These are phyloP conservation scores for Candida saitoana DNA, from an alignment of 805 yeast genomes.

Conservation along the genomic window DNA sequence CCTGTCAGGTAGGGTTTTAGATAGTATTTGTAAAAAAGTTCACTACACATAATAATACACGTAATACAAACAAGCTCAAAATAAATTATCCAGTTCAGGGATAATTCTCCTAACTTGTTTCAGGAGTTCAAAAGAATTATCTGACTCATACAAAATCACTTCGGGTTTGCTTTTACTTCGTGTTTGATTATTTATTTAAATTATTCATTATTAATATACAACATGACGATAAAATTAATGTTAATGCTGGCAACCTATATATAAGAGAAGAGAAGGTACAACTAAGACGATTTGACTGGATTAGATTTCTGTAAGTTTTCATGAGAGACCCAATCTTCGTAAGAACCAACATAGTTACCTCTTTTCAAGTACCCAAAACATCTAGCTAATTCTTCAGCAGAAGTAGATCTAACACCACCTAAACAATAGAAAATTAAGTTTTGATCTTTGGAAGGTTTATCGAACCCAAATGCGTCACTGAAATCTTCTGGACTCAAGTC, in stretches of 20 bases:
- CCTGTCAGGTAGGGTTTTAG: too few relatives aligned
- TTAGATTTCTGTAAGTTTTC: slow-evolving; percentile 20
- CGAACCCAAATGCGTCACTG: slow-evolving; percentile 72
- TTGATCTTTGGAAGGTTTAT: slow-evolving; percentile 67
- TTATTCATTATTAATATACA: neutral
- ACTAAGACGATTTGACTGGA: neutral
- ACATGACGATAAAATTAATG: neutral
- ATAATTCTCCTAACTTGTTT: too few relatives aligned
- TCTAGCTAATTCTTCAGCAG: slow-evolving; percentile 87
- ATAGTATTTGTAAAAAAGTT: too few relatives aligned
- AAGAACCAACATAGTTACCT: slow-evolving; percentile 84
- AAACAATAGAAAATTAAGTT: slow-evolving; percentile 86
- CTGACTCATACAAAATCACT: too few relatives aligned
- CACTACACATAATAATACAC: too few relatives aligned
- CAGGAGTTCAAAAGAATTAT: too few relatives aligned
- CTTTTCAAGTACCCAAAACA: slow-evolving; percentile 84
- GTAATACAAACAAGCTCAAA: too few relatives aligned
- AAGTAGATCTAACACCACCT: slow-evolving; percentile 87
- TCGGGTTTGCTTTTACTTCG: too few relatives aligned
- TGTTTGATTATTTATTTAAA: neutral
- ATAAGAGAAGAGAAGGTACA: neutral
- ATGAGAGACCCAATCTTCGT: slow-evolving; percentile 70
- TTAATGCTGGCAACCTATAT: neutral
- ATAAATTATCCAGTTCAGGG: too few relatives aligned
- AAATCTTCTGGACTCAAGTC: slow-evolving; percentile 77